Conservation (phyloP, 495 filamentous ascomycete genomes). For the Wilcoxina mikolae region DNA sequence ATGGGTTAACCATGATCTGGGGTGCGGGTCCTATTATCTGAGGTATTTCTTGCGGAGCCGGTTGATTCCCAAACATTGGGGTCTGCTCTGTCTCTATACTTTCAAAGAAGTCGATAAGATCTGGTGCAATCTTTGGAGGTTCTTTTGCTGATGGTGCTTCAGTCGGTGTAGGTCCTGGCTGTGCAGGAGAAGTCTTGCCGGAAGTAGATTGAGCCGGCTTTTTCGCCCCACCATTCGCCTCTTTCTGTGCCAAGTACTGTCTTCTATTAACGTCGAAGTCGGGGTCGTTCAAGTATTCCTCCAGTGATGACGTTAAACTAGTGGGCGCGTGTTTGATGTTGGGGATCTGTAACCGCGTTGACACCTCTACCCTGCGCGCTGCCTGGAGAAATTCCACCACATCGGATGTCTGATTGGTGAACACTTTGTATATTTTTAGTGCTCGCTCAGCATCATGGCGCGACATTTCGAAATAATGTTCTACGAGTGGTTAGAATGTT, state of each 20-base stretch:
- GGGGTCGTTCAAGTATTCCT: constrained; percentile 88
- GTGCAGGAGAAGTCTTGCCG: constrained; percentile 15
- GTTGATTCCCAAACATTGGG: constrained; percentile 43
- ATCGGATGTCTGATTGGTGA: constrained; percentile 79
- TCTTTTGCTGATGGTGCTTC: constrained; percentile 23
- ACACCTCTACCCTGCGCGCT: constrained; percentile 76
- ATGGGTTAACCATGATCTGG: constrained; percentile 12
- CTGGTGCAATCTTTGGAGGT: constrained; percentile 34
- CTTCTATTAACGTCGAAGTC: constrained; percentile 90
- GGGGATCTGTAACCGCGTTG: constrained; percentile 84
- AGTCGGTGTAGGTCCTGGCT: constrained; percentile 26
- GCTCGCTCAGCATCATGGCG: constrained; percentile 82
- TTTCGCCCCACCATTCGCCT: constrained; percentile 54
- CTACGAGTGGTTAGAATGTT: constrained; percentile 34
- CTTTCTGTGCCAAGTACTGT: constrained; percentile 76
- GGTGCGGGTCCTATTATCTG: constrained; percentile 10
- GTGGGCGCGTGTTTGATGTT: constrained; percentile 96
- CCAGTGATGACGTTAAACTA: constrained; percentile 71
- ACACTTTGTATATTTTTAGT: constrained; percentile 81
- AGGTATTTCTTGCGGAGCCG: constrained; percentile 29
- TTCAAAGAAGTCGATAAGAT: constrained; percentile 97
- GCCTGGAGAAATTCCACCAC: constrained; percentile 82
- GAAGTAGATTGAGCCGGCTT: constrained; percentile 25
- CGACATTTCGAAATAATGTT: constrained; percentile 98
- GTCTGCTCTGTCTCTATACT: constrained; percentile 90